Evolutionary conservation across 2,329 filamentous ascomycete species (phyloP).

Genomic region (Hypoxylon sp.): DNA sequence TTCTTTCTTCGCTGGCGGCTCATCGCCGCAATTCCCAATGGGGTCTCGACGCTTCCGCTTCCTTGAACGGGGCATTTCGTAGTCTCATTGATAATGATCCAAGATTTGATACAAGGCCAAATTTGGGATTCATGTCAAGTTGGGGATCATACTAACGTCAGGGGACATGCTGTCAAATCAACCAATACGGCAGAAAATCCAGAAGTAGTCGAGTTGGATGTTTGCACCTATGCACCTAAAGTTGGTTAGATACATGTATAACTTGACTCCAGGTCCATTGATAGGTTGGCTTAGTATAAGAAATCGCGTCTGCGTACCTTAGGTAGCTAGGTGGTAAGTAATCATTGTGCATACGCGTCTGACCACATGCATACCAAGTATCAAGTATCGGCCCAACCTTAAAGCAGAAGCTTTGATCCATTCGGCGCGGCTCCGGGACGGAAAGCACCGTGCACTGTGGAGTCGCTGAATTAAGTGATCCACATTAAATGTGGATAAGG

Average conservation of each 20-base stretch:
- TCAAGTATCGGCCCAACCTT: background rate
- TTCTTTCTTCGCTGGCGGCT: conserved; percentile 41
- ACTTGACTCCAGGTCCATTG: background rate
- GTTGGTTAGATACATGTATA: background rate
- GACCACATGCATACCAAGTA: background rate
- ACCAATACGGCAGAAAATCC: background rate
- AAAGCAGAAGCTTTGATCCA: conserved; percentile 12
- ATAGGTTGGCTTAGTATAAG: conserved; percentile 2
- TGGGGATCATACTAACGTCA: background rate
- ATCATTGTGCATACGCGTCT: conserved; percentile 21
- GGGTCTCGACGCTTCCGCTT: conserved; percentile 46
- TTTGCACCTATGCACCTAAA: background rate
- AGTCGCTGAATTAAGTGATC: background rate
- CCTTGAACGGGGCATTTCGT: conserved; percentile 47
- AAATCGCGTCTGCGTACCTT: conserved; percentile 18
- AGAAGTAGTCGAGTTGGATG: background rate
- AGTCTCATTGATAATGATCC: conserved; percentile 15
- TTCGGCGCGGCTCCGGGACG: conserved; percentile 25
- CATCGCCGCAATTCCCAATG: conserved; percentile 21
- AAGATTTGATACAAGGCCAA: background rate
- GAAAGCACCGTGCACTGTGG: conserved; percentile 5
- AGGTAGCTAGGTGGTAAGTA: background rate
- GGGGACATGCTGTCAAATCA: background rate
- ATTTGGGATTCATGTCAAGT: conserved; percentile 15
- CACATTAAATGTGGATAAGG: background rate